A percentile compares a stretch with the other conserved stretches of the same genome.
phyloP scores from a whole-genome alignment of 1,284 basidiomycete genomes.

The Exobasidium rhododendri region DNA sequence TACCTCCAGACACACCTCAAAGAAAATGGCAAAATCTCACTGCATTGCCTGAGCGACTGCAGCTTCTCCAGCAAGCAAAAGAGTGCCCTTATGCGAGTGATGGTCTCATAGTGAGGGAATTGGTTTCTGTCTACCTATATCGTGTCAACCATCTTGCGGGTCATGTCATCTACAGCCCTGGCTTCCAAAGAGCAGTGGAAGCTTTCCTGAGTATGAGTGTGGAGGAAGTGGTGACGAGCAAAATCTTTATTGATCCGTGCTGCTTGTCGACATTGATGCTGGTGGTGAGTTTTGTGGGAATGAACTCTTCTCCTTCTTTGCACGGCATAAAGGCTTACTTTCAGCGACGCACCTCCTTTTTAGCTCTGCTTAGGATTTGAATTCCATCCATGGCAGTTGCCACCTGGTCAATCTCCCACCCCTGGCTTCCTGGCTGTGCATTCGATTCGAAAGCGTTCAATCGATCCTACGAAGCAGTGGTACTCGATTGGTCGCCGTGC shows the following conservation, averaged over 20 bases:
- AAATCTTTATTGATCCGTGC: constrained; percentile 27
- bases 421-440: constrained; percentile 31
- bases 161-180: constrained; percentile 35
- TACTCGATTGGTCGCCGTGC: constrained; percentile 27
- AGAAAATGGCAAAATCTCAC: neutral
- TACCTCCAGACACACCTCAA: constrained; percentile 5
- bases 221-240: constrained; percentile 27
- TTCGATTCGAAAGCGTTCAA: constrained; percentile 29
- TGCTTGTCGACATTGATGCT: constrained; percentile 33
- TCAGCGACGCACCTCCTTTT: too few species aligned
- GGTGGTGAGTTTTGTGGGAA: constrained; percentile 7
- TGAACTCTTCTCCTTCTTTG: too few species aligned
- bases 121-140: constrained; percentile 2
- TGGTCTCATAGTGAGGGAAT: constrained; percentile 9
- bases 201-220: constrained; percentile 23
- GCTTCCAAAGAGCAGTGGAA: constrained; percentile 23
- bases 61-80: neutral
- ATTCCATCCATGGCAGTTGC: constrained; percentile 36
- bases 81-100: neutral
- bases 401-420: constrained; percentile 20
- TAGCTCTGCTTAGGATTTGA: constrained; percentile 36
- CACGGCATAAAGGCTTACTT: too few species aligned
- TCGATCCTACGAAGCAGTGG: constrained; percentile 30
- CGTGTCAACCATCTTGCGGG: constrained; percentile 31
- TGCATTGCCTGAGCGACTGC: neutral